These are phyloP conservation scores for Colletotrichum tabaci DNA, from an alignment of 2,329 filamentous ascomycete genomes.

Conservation along the genomic window DNA sequence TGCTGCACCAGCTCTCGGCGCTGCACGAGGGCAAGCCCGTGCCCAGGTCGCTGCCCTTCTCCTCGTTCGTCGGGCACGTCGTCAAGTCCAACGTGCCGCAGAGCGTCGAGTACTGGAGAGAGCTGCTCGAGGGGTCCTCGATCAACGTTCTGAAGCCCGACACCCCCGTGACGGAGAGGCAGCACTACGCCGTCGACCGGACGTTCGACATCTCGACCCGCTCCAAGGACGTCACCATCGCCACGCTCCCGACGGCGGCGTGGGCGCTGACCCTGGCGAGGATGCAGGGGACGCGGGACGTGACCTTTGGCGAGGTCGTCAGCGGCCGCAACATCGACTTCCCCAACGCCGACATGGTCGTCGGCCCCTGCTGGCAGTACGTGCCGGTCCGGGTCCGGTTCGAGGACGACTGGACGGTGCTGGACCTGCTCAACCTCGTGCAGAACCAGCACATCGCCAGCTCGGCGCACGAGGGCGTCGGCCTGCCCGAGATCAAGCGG, in stretches of 20 bases:
- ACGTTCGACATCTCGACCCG: conserved; percentile 63
- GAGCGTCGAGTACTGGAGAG: conserved; percentile 73
- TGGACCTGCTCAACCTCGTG: conserved; percentile 67
- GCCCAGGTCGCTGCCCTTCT: conserved; percentile 58
- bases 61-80: conserved; percentile 61
- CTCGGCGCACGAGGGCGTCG: conserved; percentile 69
- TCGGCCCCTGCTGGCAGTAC: conserved; percentile 78
- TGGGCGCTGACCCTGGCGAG: conserved; percentile 76
- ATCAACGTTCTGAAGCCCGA: conserved; percentile 60
- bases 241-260: conserved; percentile 76
- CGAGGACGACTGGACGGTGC: conserved; percentile 62
- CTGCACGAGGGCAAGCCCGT: conserved; percentile 59
- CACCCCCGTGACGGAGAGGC: conserved; percentile 53
- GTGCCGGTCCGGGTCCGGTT: conserved; percentile 75
- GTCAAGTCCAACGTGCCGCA: conserved; percentile 58
- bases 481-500: conserved; percentile 67
- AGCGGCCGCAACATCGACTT: conserved; percentile 74
- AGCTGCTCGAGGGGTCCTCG: conserved; percentile 69
- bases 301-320: conserved; percentile 77
- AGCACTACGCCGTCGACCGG: conserved; percentile 59
- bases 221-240: conserved; percentile 70
- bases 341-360: conserved; percentile 67
- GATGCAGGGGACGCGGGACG: conserved; percentile 66
- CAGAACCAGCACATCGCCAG: conserved; percentile 72
- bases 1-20: conserved; percentile 72